These are phyloP conservation scores for Candida dubliniensis DNA, from an alignment of 1,139 yeast genomes.

Conservation along the genomic window DNA sequence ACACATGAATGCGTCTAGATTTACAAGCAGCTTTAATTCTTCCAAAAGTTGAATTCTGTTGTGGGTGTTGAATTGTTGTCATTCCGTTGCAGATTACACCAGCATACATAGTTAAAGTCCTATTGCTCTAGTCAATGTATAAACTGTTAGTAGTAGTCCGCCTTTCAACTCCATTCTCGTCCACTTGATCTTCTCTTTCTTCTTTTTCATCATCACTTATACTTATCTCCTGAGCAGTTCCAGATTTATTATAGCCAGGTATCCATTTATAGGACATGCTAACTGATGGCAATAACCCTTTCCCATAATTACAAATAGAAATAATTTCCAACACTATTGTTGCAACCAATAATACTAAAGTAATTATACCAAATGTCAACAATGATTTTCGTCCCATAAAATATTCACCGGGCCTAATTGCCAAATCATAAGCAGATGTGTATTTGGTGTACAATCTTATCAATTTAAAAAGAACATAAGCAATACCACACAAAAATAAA, in stretches of 20 bases:
- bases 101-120: too few relatives aligned
- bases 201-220: slow-evolving; percentile 9
- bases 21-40: too few relatives aligned
- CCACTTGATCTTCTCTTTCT: too few relatives aligned
- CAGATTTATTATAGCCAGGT: slow-evolving; percentile 11
- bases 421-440: slow-evolving; percentile 27
- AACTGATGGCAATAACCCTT: slow-evolving; percentile 39
- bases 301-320: slow-evolving; percentile 38
- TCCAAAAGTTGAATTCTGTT: too few relatives aligned
- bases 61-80: too few relatives aligned
- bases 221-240: slow-evolving; percentile 3
- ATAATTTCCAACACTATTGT: slow-evolving; percentile 39
- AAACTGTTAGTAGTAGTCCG: neutral
- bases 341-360: slow-evolving; percentile 38
- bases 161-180: neutral
- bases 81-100: too few relatives aligned
- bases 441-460: slow-evolving; percentile 49
- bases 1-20: too few relatives aligned
- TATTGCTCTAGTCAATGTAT: slow-evolving; percentile 5
- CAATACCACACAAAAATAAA: slow-evolving; percentile 44
- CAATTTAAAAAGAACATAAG: slow-evolving; percentile 51
- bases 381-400: slow-evolving; percentile 51
- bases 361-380: slow-evolving; percentile 48
- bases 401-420: slow-evolving; percentile 33
- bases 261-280: slow-evolving; percentile 23